A percentile compares a stretch with the other conserved stretches of the same genome.
These are phyloP conservation scores for Trichoderma koningii DNA, from an alignment of 2,329 filamentous ascomycete species.

Conservation along the genomic window DNA sequence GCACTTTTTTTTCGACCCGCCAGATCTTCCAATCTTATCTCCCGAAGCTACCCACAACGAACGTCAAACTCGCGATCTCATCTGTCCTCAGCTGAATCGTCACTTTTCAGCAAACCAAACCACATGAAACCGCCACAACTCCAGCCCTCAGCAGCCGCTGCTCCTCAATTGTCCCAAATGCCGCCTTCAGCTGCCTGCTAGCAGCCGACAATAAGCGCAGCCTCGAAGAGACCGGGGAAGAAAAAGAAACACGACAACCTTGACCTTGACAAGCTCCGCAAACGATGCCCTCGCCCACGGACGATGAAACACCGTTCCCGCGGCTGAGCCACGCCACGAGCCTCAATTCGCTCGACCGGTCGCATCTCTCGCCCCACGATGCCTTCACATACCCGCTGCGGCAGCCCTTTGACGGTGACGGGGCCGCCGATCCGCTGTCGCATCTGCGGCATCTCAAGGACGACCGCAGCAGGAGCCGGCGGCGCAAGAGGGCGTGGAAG, in stretches of 20 bases:
- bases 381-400: constrained; percentile 71
- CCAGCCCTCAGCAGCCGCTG: too few relatives aligned
- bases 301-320: constrained; percentile 44
- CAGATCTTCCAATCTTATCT: too few relatives aligned
- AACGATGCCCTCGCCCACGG: constrained; percentile 43
- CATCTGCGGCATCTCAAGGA: constrained; percentile 51
- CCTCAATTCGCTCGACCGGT: constrained; percentile 54
- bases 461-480: constrained; percentile 65
- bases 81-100: too few relatives aligned
- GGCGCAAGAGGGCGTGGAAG: constrained; percentile 79
- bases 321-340: constrained; percentile 37
- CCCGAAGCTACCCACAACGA: too few relatives aligned
- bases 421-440: constrained; percentile 37
- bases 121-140: constrained; percentile 1
- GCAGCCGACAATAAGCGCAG: constrained; percentile 1
- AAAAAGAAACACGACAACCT: not conserved
- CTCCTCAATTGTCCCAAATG: not conserved
- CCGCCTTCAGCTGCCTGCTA: constrained; percentile 13
- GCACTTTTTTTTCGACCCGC: not conserved
- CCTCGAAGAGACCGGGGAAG: not conserved
- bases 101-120: not conserved
- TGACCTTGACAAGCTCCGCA: not conserved
- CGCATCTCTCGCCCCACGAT: constrained; percentile 80
- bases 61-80: too few relatives aligned
- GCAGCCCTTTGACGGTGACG: constrained; percentile 46